Evolutionary conservation across 176 grass and related monocot genomes (phyloP), one percentile per base, ranked within the genome.

Genomic region (Bothriochloa decipiens): DNA sequence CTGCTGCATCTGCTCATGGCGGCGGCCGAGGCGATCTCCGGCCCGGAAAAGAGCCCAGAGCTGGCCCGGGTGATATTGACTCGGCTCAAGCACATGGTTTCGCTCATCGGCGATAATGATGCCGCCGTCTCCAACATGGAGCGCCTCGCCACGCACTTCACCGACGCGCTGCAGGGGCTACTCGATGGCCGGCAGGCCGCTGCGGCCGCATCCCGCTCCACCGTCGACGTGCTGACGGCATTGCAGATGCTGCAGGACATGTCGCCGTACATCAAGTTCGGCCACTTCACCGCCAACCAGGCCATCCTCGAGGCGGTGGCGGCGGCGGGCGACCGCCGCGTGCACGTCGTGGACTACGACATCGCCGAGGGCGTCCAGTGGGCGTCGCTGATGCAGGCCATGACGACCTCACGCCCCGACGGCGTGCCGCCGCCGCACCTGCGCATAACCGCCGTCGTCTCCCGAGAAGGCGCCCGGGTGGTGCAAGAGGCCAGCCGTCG

Each of bases 281-380:
- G 93, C 18, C 96, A 98, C 88, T 98, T 98, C 91, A 98, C 96
- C 28, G 96, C 96, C 0, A 98, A 98, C 80, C 96, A 98, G 60
- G 96, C 96, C 18, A 95, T 98, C 86, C 88, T 98, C 35, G 96
- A 98, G 85, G 96, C 93, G 10, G 87, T 89, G 47, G 36, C 93
- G 10, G 87, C 86, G 47, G 36, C 72, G 0, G 84, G 77, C 68
- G 92, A 94, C 28, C 83, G 89, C 9, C 89, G 92, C 8, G 86
- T 94, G 49, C 92, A 94, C 84, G 39, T 94, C n/a, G 81, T 94
- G 7, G 92, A 94, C 86, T 94, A 91, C 73, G 92, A 94, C 64
- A 78, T 94, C 84, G 89, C 92, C 41, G 92, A 91, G 84, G 92
- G 92, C 22, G 89, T 91, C 60, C 92, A 94, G 89, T 94, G 92